These are phyloP conservation scores for Pichia sp. DNA, from an alignment of 1,139 yeast species.

Conservation along the genomic window DNA sequence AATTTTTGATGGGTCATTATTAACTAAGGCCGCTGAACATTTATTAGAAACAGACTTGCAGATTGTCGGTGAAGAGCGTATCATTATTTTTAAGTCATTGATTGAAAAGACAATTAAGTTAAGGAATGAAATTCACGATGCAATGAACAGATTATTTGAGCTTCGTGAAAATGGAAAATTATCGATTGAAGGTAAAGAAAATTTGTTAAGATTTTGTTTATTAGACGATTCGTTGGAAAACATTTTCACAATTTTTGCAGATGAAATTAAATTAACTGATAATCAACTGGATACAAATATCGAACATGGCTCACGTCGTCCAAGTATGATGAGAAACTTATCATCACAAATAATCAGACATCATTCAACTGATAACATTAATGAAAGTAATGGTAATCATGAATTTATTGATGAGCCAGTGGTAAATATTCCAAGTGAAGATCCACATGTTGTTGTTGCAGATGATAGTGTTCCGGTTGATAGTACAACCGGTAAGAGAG, in stretches of 20 bases:
- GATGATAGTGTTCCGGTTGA: slow-evolving; percentile 59
- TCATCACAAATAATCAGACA: slow-evolving; percentile 34
- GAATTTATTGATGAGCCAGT: slow-evolving; percentile 28
- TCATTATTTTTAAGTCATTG: slow-evolving; percentile 38
- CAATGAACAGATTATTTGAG: slow-evolving; percentile 55
- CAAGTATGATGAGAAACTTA: slow-evolving; percentile 22
- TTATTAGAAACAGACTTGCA: slow-evolving; percentile 31
- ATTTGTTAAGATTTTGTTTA: slow-evolving; percentile 58
- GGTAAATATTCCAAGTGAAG: slow-evolving; percentile 16
- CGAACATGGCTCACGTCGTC: slow-evolving; percentile 15
- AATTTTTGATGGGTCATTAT: slow-evolving; percentile 46
- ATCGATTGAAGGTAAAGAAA: slow-evolving; percentile 64
- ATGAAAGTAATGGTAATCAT: slow-evolving; percentile 40
- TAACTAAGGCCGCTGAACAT: slow-evolving; percentile 63
- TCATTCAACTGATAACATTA: slow-evolving; percentile 44
- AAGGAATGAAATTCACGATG: slow-evolving; percentile 50
- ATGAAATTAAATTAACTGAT: slow-evolving; percentile 13
- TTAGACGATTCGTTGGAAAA: slow-evolving; percentile 66
- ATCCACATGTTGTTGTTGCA: slow-evolving; percentile 65
- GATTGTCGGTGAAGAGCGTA: slow-evolving; percentile 28
- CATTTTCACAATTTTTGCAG: slow-evolving; percentile 55
- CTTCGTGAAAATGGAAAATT: slow-evolving; percentile 51
- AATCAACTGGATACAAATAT: slow-evolving; percentile 1
- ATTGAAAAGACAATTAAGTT: slow-evolving; percentile 47
- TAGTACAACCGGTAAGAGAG: slow-evolving; percentile 64